These are phyloP conservation scores for Hawksworthiomyces lignivorus DNA, from an alignment of 2,329 filamentous ascomycete genomes.

Conservation along the genomic window DNA sequence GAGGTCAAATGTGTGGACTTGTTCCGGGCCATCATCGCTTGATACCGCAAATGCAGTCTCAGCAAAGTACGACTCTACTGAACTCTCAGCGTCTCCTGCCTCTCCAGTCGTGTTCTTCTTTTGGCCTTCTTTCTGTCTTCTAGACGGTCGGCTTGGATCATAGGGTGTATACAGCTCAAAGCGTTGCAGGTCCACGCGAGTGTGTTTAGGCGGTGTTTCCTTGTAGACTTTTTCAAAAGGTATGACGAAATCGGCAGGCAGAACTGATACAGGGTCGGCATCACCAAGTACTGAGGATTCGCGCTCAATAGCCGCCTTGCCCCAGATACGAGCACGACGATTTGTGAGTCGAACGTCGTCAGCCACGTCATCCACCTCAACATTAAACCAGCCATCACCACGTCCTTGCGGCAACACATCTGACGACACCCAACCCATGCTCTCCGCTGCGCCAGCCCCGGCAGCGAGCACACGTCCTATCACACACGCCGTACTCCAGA, in stretches of 20 bases:
- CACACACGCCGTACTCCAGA: constrained; percentile 61
- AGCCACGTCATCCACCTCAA: constrained; percentile 45
- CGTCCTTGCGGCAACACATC: constrained; percentile 46
- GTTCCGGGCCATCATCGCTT: constrained; percentile 32
- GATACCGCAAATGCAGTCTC: constrained; percentile 33
- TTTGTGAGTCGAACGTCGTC: constrained; percentile 19
- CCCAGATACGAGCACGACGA: constrained; percentile 47
- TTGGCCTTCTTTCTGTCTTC: background rate
- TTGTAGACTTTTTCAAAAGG: constrained; percentile 49
- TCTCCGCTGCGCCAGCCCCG: constrained; percentile 53
- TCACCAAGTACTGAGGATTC: constrained; percentile 55
- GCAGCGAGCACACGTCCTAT: constrained; percentile 58
- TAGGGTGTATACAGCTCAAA: constrained; percentile 40
- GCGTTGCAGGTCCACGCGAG: constrained; percentile 41
- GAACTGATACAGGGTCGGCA: constrained; percentile 43
- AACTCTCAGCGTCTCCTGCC: background rate
- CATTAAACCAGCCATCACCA: constrained; percentile 50
- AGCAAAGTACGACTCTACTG: constrained; percentile 30
- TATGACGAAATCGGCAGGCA: constrained; percentile 56
- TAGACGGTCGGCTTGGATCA: constrained; percentile 33
- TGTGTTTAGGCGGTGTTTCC: constrained; percentile 34
- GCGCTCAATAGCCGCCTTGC: constrained; percentile 50
- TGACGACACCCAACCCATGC: constrained; percentile 62
- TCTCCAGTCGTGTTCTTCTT: background rate
- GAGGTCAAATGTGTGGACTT: constrained; percentile 37